phyloP scores from a whole-genome alignment of 2,329 filamentous ascomycete species.

The Pseudocercospora musae region DNA sequence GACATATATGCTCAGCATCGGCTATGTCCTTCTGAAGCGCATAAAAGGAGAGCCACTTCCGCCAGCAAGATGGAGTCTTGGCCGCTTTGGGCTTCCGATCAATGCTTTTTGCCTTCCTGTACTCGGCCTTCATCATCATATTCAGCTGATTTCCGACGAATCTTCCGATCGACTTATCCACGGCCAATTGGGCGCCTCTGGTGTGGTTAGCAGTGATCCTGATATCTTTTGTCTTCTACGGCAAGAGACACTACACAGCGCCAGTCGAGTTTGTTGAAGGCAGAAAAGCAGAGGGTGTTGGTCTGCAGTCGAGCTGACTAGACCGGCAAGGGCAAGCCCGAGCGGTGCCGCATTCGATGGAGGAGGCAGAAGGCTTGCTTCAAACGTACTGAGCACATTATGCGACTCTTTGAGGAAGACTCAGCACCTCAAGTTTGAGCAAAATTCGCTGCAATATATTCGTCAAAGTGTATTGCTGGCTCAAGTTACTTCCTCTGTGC shows the following conservation, averaged over 20 bases:
- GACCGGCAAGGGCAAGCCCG: background rate
- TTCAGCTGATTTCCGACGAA: conserved; percentile 32
- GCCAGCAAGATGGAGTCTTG: conserved; percentile 28
- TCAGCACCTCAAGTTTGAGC: no score
- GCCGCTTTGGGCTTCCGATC: conserved; percentile 26
- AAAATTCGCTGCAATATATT: no score
- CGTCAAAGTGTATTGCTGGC: no score
- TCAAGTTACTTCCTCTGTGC: no score
- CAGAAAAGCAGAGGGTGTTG: conserved; percentile 23
- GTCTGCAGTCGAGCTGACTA: conserved; percentile 26
- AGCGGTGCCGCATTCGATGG: background rate
- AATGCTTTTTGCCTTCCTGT: conserved; percentile 31
- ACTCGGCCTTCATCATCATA: conserved; percentile 31
- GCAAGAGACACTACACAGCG: conserved; percentile 29
- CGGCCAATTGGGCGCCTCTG: conserved; percentile 33
- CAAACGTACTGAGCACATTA: background rate
- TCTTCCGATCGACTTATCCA: conserved; percentile 25
- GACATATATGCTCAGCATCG: conserved; percentile 39
- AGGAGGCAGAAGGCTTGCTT: background rate
- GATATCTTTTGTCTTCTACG: conserved; percentile 28
- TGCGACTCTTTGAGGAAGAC: no score
- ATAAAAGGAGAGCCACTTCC: conserved; percentile 26
- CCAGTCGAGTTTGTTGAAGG: conserved; percentile 33
- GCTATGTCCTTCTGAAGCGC: conserved; percentile 31
- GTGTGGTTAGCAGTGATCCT: conserved; percentile 32